A percentile compares a stretch with the other conserved stretches of the same genome.
These are phyloP conservation scores for Oxytropis ochrocephala DNA, from an alignment of 306 rosid species.

Conservation along the genomic window DNA sequence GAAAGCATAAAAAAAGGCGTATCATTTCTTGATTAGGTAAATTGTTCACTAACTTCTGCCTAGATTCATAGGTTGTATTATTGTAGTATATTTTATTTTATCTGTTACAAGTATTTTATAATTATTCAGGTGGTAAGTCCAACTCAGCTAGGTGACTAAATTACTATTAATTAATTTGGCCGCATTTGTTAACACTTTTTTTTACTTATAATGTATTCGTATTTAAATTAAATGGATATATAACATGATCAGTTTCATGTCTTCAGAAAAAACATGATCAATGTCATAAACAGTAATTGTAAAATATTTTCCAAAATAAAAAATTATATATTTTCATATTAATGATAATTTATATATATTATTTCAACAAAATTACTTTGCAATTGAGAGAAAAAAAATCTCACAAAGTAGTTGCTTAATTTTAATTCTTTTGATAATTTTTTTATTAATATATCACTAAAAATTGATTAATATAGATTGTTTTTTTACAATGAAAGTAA, in stretches of 20 bases:
- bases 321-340: not conserved
- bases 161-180: not conserved
- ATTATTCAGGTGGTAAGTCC: conserved; percentile 24
- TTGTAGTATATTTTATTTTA: not conserved
- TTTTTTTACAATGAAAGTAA: not conserved
- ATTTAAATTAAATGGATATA: not conserved
- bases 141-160: conserved; percentile 7
- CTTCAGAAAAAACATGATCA: too few species aligned
- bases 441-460: not conserved
- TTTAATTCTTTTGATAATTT: not conserved
- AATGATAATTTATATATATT: not conserved
- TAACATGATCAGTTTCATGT: not conserved
- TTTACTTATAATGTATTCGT: not conserved
- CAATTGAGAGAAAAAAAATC: not conserved
- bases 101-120: not conserved
- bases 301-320: not conserved
- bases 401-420: not conserved
- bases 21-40: conserved; percentile 34
- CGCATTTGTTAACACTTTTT: not conserved
- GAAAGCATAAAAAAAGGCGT: conserved; percentile 4
- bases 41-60: conserved; percentile 30
- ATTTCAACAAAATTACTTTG: not conserved
- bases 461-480: not conserved
- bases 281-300: too few species aligned
- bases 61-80: conserved; percentile 57